Conservation (phyloP, 345 rosid species). For the Toxicodendron radicans region DNA sequence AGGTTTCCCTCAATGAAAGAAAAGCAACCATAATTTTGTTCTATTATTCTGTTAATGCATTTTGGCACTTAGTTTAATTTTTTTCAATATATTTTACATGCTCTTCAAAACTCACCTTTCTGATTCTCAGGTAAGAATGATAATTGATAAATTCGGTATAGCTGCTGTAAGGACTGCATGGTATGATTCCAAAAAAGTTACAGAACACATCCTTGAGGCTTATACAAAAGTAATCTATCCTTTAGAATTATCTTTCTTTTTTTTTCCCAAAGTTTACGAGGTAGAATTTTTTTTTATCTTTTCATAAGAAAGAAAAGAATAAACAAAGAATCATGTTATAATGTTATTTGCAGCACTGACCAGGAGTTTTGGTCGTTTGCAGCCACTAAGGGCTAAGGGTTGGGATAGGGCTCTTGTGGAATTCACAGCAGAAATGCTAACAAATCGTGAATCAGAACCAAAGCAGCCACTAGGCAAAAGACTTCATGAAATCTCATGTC, state of each 20-base stretch:
- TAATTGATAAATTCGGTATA: constrained; percentile 69
- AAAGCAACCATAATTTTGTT: no score
- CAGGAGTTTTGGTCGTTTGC: constrained; percentile 23
- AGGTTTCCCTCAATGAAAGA: no score
- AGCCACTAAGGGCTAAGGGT: constrained; percentile 71
- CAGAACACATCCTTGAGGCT: constrained; percentile 57
- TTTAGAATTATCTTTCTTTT: constrained; percentile 8
- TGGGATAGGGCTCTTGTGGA: constrained; percentile 86
- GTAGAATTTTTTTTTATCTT: background rate
- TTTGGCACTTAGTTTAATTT: no score
- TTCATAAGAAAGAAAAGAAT: no score
- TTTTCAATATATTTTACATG: background rate
- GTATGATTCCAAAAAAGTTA: constrained; percentile 59
- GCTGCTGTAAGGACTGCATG: constrained; percentile 71
- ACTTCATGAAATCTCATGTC: constrained; percentile 66
- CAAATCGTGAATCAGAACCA: constrained; percentile 38
- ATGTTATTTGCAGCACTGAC: constrained; percentile 7
- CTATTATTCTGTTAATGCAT: no score
- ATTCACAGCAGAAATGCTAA: constrained; percentile 63
- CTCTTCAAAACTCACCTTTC: constrained; percentile 8
- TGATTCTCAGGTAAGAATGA: constrained; percentile 57
- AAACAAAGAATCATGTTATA: constrained; percentile 1
- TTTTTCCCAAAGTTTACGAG: background rate
- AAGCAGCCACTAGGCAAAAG: constrained; percentile 52
- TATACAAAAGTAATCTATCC: constrained; percentile 66